Evolutionary conservation across 164 flowering plant species (phyloP).

Genomic region (Taxillus chinensis): DNA sequence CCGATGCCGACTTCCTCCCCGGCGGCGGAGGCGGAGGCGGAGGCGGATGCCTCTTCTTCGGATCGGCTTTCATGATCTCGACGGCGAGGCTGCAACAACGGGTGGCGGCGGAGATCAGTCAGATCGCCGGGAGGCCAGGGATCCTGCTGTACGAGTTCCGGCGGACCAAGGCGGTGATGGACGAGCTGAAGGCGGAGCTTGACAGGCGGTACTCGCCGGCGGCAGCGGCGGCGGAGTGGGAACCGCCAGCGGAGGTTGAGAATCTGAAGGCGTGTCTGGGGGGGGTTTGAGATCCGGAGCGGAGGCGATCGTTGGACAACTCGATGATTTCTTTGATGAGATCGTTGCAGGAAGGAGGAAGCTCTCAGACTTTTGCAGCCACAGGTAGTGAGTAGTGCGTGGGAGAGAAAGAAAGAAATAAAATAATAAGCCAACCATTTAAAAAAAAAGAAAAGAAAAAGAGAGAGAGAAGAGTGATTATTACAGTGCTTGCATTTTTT

Average conservation of each 20-base stretch:
- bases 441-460: no score
- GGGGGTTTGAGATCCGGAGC: conserved; percentile 54
- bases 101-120: conserved; percentile 50
- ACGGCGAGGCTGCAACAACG: conserved; percentile 64
- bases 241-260: conserved; percentile 45
- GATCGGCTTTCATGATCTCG: conserved; percentile 64
- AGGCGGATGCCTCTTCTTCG: conserved; percentile 58
- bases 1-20: conserved; percentile 35
- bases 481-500: no score
- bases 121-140: conserved; percentile 37
- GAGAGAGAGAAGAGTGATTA: no score
- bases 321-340: conserved; percentile 96
- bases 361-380: conserved; percentile 84
- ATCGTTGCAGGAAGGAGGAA: conserved; percentile 94
- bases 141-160: conserved; percentile 60
- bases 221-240: conserved; percentile 17
- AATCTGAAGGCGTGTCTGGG: conserved; percentile 55
- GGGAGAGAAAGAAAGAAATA: not conserved
- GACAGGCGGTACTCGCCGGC: conserved; percentile 34
- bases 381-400: conserved; percentile 47
- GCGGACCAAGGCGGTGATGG: conserved; percentile 47
- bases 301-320: conserved; percentile 61
- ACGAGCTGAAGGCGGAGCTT: conserved; percentile 61
- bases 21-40: conserved; percentile 33
- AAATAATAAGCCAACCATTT: not conserved